Evolutionary conservation across 2,329 filamentous ascomycete species (phyloP), one percentile per base, ranked within the genome.

Genomic region (Neoascochyta sp.): DNA sequence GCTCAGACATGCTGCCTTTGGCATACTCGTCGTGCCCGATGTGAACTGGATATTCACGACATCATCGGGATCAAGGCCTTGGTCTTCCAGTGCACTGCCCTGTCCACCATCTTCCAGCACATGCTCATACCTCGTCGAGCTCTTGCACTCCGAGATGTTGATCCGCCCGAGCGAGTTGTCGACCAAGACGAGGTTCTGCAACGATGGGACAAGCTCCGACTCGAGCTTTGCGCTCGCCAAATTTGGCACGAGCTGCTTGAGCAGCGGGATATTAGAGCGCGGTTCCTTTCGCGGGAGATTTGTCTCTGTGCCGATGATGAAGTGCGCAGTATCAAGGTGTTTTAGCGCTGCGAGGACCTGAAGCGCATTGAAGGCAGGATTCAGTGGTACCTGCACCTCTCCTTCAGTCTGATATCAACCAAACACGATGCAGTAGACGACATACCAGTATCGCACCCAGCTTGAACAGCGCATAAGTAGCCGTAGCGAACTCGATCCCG

Each of bases 1-100:
- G 0, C 78, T 81, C 17, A 98, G 74, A 68, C 88, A 93, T 2
- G 90, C 90, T 0, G 92, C 92, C 66, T 96, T 96, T 13, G 89
- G 90, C 52, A 76, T 72, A 1, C 85, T 86, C 0, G 92, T 96
- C 0, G 92, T 96, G n/a, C 90, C 92, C 0, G 83, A 90, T 0
- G 92, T 98, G 67, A 96, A 96, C 62, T 96, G 90, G 43, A 96
- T 95, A 57, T 95, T 96, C 45, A 93, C 81, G 3, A 83, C 79
- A 28, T 96, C 90, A 39, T 76, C 60, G 0, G 79, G 70, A 10
- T 69, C 45, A 1, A 82, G 68, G 0, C 67, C 66, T 14, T 69
- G 58, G 63, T 68, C 39, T 52, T 63, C 50, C 65, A 84, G 33
- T 39, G 61, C 36, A 26, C 34, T 39, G 26, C 52, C 53, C 32